Evolutionary conservation across 352 stramenopile genomes (phyloP).

Genomic region (Pythium phragmitis): DNA sequence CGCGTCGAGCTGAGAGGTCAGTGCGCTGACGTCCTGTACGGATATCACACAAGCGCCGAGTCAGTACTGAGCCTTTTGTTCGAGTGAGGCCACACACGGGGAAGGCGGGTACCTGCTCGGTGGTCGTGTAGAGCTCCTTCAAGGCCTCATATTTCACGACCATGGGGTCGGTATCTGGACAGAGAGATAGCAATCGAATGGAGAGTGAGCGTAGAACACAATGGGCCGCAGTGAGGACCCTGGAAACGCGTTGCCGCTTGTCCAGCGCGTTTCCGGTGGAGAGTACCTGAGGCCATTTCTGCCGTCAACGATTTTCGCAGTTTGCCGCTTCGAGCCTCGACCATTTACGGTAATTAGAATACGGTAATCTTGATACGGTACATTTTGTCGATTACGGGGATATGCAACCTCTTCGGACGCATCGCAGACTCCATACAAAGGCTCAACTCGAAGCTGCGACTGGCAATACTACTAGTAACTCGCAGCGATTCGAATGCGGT

Average conservation of each 20-base stretch:
- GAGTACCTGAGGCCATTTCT: neutral
- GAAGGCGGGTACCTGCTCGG: conserved; percentile 23
- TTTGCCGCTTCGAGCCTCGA: neutral
- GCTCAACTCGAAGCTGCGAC: too few species aligned
- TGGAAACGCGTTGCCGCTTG: neutral
- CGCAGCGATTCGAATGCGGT: too few species aligned
- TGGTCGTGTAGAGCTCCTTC: conserved; percentile 21
- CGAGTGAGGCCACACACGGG: neutral
- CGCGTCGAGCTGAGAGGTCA: conserved; percentile 18
- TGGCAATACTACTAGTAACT: too few species aligned
- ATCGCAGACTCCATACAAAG: too few species aligned
- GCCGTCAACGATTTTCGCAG: neutral
- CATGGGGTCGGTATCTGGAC: neutral
- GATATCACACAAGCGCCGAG: neutral
- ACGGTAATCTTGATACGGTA: neutral
- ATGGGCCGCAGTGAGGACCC: neutral
- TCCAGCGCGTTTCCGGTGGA: neutral
- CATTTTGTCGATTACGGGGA: too few species aligned
- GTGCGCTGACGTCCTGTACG: conserved; percentile 28
- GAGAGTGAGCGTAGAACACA: neutral
- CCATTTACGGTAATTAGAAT: neutral
- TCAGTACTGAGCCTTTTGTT: too few species aligned
- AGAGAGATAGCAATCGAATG: neutral
- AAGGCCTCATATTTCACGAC: conserved; percentile 28
- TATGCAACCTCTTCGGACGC: too few species aligned